phyloP scores from a whole-genome alignment of 371 early-diverging fungal species.

The Rhizopus stolonifer region DNA sequence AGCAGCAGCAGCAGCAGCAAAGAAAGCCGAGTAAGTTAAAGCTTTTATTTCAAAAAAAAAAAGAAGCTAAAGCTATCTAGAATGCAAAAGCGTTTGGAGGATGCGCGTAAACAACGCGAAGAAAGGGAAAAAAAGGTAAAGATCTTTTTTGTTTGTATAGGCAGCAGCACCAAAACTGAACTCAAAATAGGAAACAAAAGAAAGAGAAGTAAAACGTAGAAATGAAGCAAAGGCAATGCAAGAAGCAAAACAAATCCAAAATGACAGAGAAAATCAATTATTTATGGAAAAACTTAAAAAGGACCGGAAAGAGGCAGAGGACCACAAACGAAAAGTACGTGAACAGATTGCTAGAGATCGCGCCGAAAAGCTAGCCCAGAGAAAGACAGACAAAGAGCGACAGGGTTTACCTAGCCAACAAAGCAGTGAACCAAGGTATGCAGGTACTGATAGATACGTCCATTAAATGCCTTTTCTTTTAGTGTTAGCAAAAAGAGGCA shows the following conservation, averaged over 20 bases:
- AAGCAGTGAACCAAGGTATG: not conserved
- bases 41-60: no score
- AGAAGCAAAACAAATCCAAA: conserved; percentile 22
- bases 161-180: not conserved
- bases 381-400: conserved; percentile 18
- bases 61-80: conserved; percentile 20
- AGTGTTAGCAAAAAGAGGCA: not conserved
- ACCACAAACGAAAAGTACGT: conserved; percentile 35
- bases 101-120: conserved; percentile 32
- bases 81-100: conserved; percentile 36
- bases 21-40: conserved; percentile 19
- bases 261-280: conserved; percentile 31
- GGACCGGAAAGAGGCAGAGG: conserved; percentile 43
- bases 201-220: conserved; percentile 41
- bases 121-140: conserved; percentile 38
- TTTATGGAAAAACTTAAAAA: conserved; percentile 42
- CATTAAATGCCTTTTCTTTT: not conserved
- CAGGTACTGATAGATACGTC: no score
- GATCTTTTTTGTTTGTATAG: not conserved
- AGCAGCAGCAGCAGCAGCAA: conserved; percentile 3
- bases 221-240: conserved; percentile 38
- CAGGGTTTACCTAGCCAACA: not conserved
- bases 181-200: conserved; percentile 23
- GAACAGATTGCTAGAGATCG: conserved; percentile 50
- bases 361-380: conserved; percentile 35